phyloP scores from a whole-genome alignment of 2,329 filamentous ascomycete genomes.

The Proliferodiscus dingleyae region DNA sequence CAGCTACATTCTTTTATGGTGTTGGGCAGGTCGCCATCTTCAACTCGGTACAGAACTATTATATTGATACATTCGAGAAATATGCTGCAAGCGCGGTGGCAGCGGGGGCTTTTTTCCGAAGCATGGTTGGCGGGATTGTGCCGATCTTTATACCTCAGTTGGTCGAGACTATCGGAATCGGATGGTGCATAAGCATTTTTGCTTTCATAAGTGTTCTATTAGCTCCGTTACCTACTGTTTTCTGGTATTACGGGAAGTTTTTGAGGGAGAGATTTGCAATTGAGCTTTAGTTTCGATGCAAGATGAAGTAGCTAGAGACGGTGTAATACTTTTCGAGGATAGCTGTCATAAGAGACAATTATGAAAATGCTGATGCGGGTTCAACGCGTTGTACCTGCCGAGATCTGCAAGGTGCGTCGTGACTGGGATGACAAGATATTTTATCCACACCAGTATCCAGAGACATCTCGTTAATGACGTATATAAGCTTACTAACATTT shows the following conservation, averaged over 20 bases:
- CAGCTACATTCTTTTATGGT: slow-evolving; percentile 44
- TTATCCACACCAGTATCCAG: too few relatives aligned
- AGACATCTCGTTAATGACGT: too few relatives aligned
- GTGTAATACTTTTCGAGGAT: too few relatives aligned
- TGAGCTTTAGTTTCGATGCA: slow-evolving; percentile 29
- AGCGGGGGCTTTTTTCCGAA: slow-evolving; percentile 43
- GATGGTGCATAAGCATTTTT: slow-evolving; percentile 46
- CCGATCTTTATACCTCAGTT: slow-evolving; percentile 41
- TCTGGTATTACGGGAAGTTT: slow-evolving; percentile 42
- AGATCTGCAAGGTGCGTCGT: too few relatives aligned
- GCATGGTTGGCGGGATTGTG: slow-evolving; percentile 41
- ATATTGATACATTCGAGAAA: slow-evolving; percentile 47
- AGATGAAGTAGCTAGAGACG: too few relatives aligned
- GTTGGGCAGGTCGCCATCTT: slow-evolving; percentile 49
- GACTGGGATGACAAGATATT: too few relatives aligned
- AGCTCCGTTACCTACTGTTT: slow-evolving; percentile 44
- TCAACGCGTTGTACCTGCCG: too few relatives aligned
- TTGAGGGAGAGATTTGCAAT: slow-evolving; percentile 42
- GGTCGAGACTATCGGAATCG: slow-evolving; percentile 41
- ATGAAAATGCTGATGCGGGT: too few relatives aligned
- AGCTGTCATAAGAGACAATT: too few relatives aligned
- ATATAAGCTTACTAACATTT: too few relatives aligned
- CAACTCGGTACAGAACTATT: slow-evolving; percentile 50
- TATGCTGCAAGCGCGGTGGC: slow-evolving; percentile 47
- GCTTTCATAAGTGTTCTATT: slow-evolving; percentile 41